Evolutionary conservation across 306 rosid species (phyloP).

Genomic region (Biancaea sappan): DNA sequence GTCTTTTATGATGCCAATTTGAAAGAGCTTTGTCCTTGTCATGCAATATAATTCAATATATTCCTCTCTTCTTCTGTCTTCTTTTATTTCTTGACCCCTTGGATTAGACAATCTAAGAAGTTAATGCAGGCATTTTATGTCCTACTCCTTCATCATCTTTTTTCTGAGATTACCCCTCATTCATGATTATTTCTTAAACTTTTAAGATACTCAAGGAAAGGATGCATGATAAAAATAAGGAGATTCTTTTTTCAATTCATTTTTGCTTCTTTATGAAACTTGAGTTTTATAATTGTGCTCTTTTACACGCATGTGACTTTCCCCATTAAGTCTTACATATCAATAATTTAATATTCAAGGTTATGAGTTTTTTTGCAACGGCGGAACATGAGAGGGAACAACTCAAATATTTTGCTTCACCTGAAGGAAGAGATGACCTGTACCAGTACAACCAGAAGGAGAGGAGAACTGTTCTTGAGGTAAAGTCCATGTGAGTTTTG

Average conservation of each 20-base stretch:
- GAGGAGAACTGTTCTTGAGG: constrained; percentile 92
- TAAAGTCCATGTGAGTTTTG: constrained; percentile 43
- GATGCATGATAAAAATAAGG: not conserved
- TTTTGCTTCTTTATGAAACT: constrained; percentile 6
- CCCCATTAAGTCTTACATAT: constrained; percentile 28
- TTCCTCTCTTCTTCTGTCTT: not conserved
- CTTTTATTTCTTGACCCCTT: not conserved
- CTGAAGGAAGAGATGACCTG: constrained; percentile 97
- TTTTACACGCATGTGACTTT: constrained; percentile 8
- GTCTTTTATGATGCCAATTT: constrained; percentile 27
- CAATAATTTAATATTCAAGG: constrained; percentile 50
- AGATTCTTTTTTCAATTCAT: constrained; percentile 1
- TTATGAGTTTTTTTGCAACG: constrained; percentile 78
- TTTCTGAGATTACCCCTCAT: not conserved
- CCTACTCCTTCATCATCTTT: not conserved
- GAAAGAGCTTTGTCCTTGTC: not conserved
- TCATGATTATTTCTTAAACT: constrained; percentile 7
- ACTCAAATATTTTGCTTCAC: constrained; percentile 84
- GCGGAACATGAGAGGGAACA: constrained; percentile 87
- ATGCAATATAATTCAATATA: constrained; percentile 11
- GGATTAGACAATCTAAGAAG: not conserved
- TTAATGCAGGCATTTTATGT: too few relatives aligned
- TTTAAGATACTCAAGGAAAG: not conserved
- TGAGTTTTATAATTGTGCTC: constrained; percentile 7
- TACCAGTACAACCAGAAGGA: constrained; percentile 96